A percentile compares a stretch with the other conserved stretches of the same genome.
These are phyloP conservation scores for Phytophthora multivora DNA, from an alignment of 352 stramenopile genomes.

Conservation along the genomic window DNA sequence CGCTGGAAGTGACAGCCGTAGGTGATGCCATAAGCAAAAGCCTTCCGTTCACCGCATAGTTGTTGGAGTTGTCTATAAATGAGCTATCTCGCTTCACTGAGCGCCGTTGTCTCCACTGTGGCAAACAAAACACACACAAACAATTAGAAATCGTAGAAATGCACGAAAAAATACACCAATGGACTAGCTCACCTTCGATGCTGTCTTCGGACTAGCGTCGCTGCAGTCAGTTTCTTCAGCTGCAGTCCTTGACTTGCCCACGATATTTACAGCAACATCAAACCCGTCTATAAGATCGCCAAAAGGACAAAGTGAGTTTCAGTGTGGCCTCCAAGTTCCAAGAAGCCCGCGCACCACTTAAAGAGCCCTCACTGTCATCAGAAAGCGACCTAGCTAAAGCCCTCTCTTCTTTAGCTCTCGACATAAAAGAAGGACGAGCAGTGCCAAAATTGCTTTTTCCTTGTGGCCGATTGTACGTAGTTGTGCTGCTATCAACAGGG, in stretches of 20 bases:
- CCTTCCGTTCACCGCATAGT: constrained; percentile 21
- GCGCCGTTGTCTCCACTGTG: constrained; percentile 49
- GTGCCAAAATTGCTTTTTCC: constrained; percentile 5
- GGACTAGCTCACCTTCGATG: constrained; percentile 14
- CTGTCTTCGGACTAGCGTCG: constrained; percentile 1
- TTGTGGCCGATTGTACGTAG: constrained; percentile 6
- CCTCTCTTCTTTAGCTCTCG: constrained; percentile 9
- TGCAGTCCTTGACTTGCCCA: constrained; percentile 3
- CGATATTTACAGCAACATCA: constrained; percentile 25
- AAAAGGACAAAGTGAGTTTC: constrained; percentile 5
- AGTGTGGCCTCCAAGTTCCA: no score
- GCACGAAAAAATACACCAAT: neutral
- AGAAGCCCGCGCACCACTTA: constrained; percentile 40
- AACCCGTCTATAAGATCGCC: constrained; percentile 33
- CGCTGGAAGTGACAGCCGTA: constrained; percentile 3
- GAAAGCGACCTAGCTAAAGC: constrained; percentile 2
- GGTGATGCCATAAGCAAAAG: constrained; percentile 29
- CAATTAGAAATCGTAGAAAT: neutral
- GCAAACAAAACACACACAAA: constrained; percentile 6
- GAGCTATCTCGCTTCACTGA: constrained; percentile 69
- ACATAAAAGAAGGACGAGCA: constrained; percentile 1
- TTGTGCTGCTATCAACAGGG: constrained; percentile 5
- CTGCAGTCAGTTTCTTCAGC: neutral
- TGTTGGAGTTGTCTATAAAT: constrained; percentile 46
- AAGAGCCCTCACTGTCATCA: constrained; percentile 44